Percentiles rank a stretch among this genome's conserved stretches.
These are phyloP conservation scores for Geotrichum reessii DNA, from an alignment of 1,139 yeast species.

Conservation along the genomic window DNA sequence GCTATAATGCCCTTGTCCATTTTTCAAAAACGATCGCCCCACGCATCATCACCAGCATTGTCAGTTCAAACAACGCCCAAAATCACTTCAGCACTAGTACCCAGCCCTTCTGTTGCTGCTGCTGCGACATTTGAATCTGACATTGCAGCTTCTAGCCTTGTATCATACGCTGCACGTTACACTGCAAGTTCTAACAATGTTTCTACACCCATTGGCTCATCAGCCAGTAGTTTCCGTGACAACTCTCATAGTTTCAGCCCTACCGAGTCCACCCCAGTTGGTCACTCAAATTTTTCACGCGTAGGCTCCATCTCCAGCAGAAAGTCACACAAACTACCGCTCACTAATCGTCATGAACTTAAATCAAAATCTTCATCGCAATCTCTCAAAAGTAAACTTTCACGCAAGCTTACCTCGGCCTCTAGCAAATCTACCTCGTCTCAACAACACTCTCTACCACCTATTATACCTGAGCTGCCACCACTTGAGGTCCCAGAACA, in stretches of 20 bases:
- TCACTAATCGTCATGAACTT: background rate
- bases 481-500: slow-evolving; percentile 5
- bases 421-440: background rate
- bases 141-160: background rate
- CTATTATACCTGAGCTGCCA: slow-evolving; percentile 11
- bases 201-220: background rate
- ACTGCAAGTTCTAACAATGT: background rate
- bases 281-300: background rate
- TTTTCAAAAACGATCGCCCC: background rate
- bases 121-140: background rate
- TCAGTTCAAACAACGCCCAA: background rate
- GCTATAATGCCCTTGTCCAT: background rate
- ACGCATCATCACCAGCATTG: background rate
- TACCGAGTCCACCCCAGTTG: background rate
- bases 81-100: background rate
- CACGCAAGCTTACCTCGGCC: background rate
- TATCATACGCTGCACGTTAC: background rate
- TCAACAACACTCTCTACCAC: background rate
- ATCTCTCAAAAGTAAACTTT: background rate
- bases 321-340: background rate
- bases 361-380: background rate
- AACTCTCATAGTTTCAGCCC: background rate
- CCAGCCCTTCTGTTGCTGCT: background rate
- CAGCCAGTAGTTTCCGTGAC: background rate
- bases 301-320: background rate